phyloP scores from a whole-genome alignment of 495 filamentous ascomycete species.

The Aspergillus saccharolyticus region DNA sequence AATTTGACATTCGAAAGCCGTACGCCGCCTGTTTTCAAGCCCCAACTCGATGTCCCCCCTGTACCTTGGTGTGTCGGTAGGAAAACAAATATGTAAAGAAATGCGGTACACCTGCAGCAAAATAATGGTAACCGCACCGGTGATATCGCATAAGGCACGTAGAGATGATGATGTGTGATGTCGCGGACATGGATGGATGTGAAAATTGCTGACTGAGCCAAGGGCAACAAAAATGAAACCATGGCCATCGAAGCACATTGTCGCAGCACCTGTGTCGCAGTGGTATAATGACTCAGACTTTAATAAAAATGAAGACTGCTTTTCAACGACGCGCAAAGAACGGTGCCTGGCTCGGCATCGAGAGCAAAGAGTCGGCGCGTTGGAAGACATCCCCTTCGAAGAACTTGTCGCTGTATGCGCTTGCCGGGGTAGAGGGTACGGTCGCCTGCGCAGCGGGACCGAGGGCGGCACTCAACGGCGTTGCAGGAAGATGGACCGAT shows the following conservation, averaged over 20 bases:
- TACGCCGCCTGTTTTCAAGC: not conserved
- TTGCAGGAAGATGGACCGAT: constrained; percentile 50
- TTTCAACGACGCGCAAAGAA: constrained; percentile 36
- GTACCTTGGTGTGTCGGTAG: not conserved
- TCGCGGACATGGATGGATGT: not conserved
- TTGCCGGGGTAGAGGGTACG: constrained; percentile 72
- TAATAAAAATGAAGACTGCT: not conserved
- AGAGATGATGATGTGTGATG: not conserved
- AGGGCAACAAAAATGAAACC: not conserved
- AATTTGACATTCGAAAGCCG: not conserved
- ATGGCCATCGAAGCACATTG: not conserved
- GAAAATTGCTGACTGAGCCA: not conserved
- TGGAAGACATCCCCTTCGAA: constrained; percentile 71
- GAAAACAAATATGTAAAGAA: not conserved
- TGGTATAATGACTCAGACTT: no score
- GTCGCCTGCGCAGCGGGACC: constrained; percentile 87
- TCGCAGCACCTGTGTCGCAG: not conserved
- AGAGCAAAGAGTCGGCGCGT: constrained; percentile 64
- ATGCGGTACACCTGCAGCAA: not conserved
- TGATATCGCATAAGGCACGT: not conserved
- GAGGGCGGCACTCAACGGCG: constrained; percentile 77
- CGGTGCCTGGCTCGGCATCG: constrained; percentile 47
- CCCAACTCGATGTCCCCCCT: not conserved
- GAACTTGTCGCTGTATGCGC: constrained; percentile 57
- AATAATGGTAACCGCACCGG: not conserved